Base-by-base conservation (phyloP, 2,329 filamentous ascomycete genomes). In the Penicillium occitanis region DNA sequence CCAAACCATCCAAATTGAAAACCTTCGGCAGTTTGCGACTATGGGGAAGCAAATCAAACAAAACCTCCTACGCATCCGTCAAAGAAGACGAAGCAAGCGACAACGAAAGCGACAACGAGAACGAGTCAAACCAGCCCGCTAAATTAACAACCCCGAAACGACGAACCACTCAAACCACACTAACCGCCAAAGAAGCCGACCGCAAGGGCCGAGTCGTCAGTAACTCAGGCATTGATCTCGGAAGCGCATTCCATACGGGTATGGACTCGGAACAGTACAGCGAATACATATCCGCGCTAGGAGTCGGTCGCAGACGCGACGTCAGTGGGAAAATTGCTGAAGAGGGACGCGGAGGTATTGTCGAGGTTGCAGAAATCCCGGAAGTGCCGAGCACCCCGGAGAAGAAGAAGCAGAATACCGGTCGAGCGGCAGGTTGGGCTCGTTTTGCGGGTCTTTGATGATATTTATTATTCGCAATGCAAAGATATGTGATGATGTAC, bases 241-340 rank as follows among this genome's bases (percentile, higher is more conserved):
- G 69, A 4, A 68, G 67, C 8, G 59, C 69, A 7, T 63, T 71
- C 33, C 68, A 70, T 17, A 67, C 70, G 8, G 75, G 73, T 7
- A 70, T 72, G 46, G 73, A 72, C 22, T 72, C 77, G 1, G 71
- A 77, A 37, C 74, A 76, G 0, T 81, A 81, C 59, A 77, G 78
- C 22, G 79, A 74, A 67, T 81, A 81, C 63, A 79, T 81, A 51
- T 78, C 78, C 1, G 77, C 76, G 1, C 68, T 81, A 4, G 80
- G 80, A 1, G 79, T 82, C 42, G 80, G 80, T n/a, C 73, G 81
- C 64, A 73, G 80, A 63, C 63, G 66, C 3, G 80, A 83, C 63
- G 81, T 83, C 19, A 82, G 80, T 65, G 81, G 80, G 2, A 82
- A 82, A 64, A 70, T 82, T 14, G 80, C 77, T 0, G 81, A 83